A percentile compares a stretch with the other conserved stretches of the same genome.
These are phyloP conservation scores for Candida ulmi DNA, from an alignment of 805 yeast species.

Conservation along the genomic window DNA sequence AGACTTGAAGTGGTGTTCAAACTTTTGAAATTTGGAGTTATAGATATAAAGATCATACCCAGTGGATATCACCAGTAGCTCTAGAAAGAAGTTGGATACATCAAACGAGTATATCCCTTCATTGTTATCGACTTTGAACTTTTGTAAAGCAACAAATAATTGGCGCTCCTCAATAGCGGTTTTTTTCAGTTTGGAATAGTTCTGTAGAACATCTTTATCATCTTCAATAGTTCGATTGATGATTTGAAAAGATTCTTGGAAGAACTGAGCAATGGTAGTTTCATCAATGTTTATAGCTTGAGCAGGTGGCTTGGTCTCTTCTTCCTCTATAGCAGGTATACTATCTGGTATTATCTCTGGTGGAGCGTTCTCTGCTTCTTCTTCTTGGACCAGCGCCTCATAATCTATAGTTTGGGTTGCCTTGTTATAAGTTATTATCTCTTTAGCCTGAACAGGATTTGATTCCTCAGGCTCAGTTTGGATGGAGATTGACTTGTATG, in stretches of 20 bases:
- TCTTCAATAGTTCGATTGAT: conserved; percentile 23
- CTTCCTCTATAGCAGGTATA: not conserved
- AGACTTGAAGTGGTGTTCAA: conserved; percentile 35
- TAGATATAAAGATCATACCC: conserved; percentile 13
- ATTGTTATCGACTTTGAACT: conserved; percentile 4
- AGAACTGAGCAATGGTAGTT: conserved; percentile 9
- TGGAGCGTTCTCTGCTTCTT: not conserved
- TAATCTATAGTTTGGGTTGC: not conserved
- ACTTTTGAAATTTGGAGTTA: conserved; percentile 18
- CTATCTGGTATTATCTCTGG: not conserved
- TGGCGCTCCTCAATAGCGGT: conserved; percentile 10
- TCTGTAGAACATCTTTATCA: conserved; percentile 22
- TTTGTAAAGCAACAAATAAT: conserved; percentile 3
- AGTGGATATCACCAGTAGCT: conserved; percentile 14
- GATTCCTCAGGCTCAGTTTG: not conserved
- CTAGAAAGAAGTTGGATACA: conserved; percentile 14
- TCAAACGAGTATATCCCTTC: conserved; percentile 13
- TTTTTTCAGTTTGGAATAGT: conserved; percentile 7
- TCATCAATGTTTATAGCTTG: conserved; percentile 3
- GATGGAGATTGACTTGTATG: not conserved
- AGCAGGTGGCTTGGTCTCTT: not conserved
- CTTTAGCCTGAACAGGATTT: not conserved
- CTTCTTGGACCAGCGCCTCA: not conserved
- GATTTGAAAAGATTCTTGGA: conserved; percentile 19
- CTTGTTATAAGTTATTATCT: not conserved